These are phyloP conservation scores for Penicillium olsonii DNA, from an alignment of 2,329 filamentous ascomycete species.

Conservation along the genomic window DNA sequence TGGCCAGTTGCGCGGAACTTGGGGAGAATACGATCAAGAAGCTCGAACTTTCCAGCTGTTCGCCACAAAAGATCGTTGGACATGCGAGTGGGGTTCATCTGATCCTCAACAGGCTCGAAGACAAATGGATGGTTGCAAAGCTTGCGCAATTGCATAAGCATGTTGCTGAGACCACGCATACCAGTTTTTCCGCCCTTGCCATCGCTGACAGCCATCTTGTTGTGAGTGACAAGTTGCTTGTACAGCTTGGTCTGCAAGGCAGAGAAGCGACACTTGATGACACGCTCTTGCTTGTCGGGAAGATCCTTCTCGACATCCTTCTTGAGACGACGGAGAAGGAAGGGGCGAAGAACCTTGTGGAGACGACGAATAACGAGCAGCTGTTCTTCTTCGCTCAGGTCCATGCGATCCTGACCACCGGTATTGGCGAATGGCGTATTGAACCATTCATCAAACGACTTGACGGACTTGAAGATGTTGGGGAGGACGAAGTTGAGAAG, in stretches of 20 bases:
- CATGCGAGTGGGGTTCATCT: conserved; percentile 86
- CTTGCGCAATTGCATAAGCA: conserved; percentile 99
- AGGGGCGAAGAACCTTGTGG: conserved; percentile 95
- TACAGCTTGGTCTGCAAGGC: conserved; percentile 90
- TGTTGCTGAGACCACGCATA: conserved; percentile 94
- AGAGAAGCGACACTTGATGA: conserved; percentile 99
- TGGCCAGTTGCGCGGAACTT: conserved; percentile 92
- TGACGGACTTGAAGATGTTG: conserved; percentile 98
- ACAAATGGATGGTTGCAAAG: conserved; percentile 99
- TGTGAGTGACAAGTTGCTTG: conserved; percentile 95
- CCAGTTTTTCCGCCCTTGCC: conserved; percentile 94
- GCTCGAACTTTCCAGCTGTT: conserved; percentile 94
- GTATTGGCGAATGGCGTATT: conserved; percentile 99
- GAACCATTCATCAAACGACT: conserved; percentile 99
- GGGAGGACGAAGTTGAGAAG: conserved; percentile 98
- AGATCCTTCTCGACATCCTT: conserved; percentile 99
- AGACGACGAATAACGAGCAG: conserved; percentile 96
- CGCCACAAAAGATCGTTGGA: conserved; percentile 96
- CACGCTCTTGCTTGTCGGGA: conserved; percentile 97
- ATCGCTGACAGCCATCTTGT: conserved; percentile 91
- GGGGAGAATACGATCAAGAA: conserved; percentile 86
- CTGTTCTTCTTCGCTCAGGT: conserved; percentile 98
- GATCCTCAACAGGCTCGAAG: conserved; percentile 95
- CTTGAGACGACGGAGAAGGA: conserved; percentile 96
- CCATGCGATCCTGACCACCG: conserved; percentile 97